phyloP scores from a whole-genome alignment of 1,139 yeast species.

The Petasospora fabianii region DNA sequence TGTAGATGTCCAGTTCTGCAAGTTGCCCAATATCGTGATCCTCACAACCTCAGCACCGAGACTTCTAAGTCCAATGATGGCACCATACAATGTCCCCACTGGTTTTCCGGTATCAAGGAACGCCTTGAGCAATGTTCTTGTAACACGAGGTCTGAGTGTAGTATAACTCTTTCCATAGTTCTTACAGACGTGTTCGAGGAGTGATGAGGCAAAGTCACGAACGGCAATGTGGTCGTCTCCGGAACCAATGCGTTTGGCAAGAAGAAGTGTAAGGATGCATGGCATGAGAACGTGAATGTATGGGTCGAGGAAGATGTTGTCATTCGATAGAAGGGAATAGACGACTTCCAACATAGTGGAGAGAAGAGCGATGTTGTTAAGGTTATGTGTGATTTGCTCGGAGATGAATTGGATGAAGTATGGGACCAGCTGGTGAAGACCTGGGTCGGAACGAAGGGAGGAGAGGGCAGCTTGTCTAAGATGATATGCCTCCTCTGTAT shows the following conservation, averaged over 20 bases:
- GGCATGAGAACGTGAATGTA: slow-evolving; percentile 97
- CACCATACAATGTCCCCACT: slow-evolving; percentile 89
- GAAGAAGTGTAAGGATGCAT: slow-evolving; percentile 79
- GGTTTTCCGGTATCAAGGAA: slow-evolving; percentile 75
- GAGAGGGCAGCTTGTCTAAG: slow-evolving; percentile 77
- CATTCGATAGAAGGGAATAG: slow-evolving; percentile 79
- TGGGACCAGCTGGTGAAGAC: slow-evolving; percentile 93
- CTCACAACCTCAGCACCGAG: slow-evolving; percentile 88
- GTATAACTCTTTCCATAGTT: slow-evolving; percentile 85
- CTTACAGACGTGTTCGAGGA: slow-evolving; percentile 71
- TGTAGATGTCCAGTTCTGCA: slow-evolving; percentile 71
- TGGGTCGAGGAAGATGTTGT: slow-evolving; percentile 88
- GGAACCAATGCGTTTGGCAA: slow-evolving; percentile 83
- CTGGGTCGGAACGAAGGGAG: slow-evolving; percentile 87
- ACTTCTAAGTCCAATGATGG: slow-evolving; percentile 77
- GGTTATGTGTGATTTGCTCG: slow-evolving; percentile 88
- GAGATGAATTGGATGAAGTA: slow-evolving; percentile 95
- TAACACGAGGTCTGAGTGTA: slow-evolving; percentile 88
- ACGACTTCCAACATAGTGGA: slow-evolving; percentile 91
- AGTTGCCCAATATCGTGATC: slow-evolving; percentile 78
- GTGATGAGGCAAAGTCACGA: slow-evolving; percentile 84
- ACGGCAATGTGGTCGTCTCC: slow-evolving; percentile 45
- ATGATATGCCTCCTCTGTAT: slow-evolving; percentile 35
- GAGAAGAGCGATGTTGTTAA: slow-evolving; percentile 67
- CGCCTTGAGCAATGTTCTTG: slow-evolving; percentile 87